Base-by-base conservation (phyloP, 2,329 filamentous ascomycete species). In the Sporothrix sp. region DNA sequence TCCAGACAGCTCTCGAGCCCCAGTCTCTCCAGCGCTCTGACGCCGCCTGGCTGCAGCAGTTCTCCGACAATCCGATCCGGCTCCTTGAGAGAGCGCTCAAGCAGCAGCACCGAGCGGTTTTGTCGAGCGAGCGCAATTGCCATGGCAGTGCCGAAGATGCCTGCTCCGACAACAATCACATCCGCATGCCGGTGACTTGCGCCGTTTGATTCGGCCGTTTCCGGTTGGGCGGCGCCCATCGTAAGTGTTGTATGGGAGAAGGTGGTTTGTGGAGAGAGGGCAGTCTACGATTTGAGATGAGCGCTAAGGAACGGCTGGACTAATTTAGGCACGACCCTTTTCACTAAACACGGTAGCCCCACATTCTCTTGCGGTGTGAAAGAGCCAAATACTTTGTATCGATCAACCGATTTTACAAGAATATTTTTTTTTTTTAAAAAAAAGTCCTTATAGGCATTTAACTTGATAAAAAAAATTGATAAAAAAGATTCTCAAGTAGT, bases 31-130 rank as follows among this genome's bases (percentile, higher is more conserved):
- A 98, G 73, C 7, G 91, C 87, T 49, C 79, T 73, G 32, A 95
- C 82, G 46, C 91, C 93, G 43, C 91, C 93, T 0, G 93, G 91
- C 67, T 97, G 91, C 59, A 98, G 72, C 57, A 97, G 70, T 70
- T 98, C 91, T 59, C 91, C 93, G 44, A 97, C 89, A 59, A 97
- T 97, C 56, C 93, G 82, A 69, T 97, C 85, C 18, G 93, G 91
- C 71, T 96, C 84, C 67, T 88, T 88, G 68, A 96, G 73, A 68
- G 82, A 94, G 61, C 79, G 79, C 70, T 98, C 91, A 48, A 98
- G 78, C 45, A 97, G 72, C 18, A 96, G 76, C 20, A 97, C 89
- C 64, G 86, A 93, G 55, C 93, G 81, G 47, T 89, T 90, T 69
- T 97, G 91, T 59, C 85, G 83, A 53, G 85, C 89, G 39, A 97